Evolutionary conservation across 2,329 filamentous ascomycete genomes (phyloP).

Genomic region (Diaporthe sp.): DNA sequence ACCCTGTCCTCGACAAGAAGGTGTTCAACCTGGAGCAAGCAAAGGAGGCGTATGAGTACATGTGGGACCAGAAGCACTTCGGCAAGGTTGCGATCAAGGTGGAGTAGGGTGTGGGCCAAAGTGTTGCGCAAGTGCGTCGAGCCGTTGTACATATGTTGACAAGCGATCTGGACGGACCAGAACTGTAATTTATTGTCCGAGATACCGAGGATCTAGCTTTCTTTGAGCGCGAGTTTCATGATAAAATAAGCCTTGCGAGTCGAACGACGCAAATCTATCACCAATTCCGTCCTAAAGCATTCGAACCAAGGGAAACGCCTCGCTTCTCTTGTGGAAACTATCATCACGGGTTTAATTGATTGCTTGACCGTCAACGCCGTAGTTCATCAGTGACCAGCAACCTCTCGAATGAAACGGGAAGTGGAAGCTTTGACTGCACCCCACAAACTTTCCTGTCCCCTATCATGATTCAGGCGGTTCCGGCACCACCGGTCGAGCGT

Average conservation of each 20-base stretch:
- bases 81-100: slow-evolving; percentile 67
- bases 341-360: background rate
- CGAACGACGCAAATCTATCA: background rate
- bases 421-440: too few relatives aligned
- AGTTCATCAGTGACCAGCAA: background rate
- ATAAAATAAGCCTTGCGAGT: background rate
- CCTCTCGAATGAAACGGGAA: background rate
- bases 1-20: slow-evolving; percentile 54
- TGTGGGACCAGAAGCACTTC: slow-evolving; percentile 67
- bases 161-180: background rate
- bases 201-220: background rate
- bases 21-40: slow-evolving; percentile 54
- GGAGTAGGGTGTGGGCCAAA: slow-evolving; percentile 42
- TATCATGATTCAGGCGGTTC: slow-evolving; percentile 2
- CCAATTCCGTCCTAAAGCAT: background rate
- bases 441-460: background rate
- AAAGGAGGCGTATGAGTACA: slow-evolving; percentile 64
- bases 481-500: background rate
- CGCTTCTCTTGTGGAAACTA: background rate
- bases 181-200: slow-evolving; percentile 20
- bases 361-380: background rate
- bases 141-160: background rate
- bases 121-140: background rate
- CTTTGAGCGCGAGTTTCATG: slow-evolving; percentile 5
- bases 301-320: too few relatives aligned